Base-by-base conservation (phyloP, 2,329 filamentous ascomycete species). In the Aureobasidium sp. region DNA sequence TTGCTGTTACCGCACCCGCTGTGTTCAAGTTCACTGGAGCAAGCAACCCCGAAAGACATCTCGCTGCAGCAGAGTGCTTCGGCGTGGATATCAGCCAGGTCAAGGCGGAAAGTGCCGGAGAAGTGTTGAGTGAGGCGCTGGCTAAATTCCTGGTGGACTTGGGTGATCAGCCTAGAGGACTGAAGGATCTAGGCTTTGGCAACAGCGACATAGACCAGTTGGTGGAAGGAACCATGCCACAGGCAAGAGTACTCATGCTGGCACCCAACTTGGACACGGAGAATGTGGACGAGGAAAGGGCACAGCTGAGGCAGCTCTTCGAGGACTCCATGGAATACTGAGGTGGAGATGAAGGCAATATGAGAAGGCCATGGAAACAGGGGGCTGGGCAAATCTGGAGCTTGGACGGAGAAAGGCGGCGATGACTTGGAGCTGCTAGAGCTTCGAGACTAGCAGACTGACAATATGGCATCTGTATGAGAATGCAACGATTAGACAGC, bases 191-290 rank as follows among this genome's bases (percentile, higher is more conserved):
- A 16, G 97, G 96, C 0, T 99, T 98, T 75, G 86, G 86, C 62
- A 81, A 79, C 20, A 87, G 88, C 45, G 89, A 98, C 81, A 84
- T 99, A 23, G 93, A 97, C 69, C 88, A 84, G 13, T 82, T 99
- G 69, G 94, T 99, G 1, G 95, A 98, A 79, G 97, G 96, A 1
- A 99, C 96, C 0, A 90, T 99, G 68, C 96, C 96, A 7, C 96
- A 99, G 82, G 89, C 90, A 65, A 85, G 96, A 70, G 97, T 99
- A 64, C 78, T 99, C 74, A 96, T 95, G 91, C 81, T 99, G 68
- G 96, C 96, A 36, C 97, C 96, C 0, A 94, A 88, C 31, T 78
- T 99, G 68, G 83, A 84, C 55, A 82, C 75, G 67, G 75, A 74
- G 58, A 79, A 84, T 64, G 71, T 81, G 16, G 80, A 83, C 51